Evolutionary conservation across 352 stramenopile genomes (phyloP).

Genomic region (Paralagenidium karlingii): DNA sequence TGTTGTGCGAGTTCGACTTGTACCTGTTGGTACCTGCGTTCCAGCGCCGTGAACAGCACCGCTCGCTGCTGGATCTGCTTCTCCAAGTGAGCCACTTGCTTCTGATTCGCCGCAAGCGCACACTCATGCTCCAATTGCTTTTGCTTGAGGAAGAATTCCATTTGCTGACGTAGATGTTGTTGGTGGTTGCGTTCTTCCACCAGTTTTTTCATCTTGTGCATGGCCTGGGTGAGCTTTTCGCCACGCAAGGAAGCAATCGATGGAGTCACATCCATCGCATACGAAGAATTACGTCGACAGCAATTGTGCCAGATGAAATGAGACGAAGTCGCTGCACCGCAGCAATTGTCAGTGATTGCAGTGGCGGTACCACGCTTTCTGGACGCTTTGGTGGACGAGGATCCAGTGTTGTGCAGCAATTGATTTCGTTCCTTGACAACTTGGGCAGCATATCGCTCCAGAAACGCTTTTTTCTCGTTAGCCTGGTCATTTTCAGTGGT

Average conservation of each 20-base stretch:
- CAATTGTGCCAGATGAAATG: conserved; percentile 76
- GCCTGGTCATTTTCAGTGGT: conserved; percentile 31
- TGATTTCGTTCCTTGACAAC: conserved; percentile 82
- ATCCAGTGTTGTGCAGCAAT: conserved; percentile 39
- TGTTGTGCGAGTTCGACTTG: conserved; percentile 38
- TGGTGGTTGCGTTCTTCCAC: conserved; percentile 57
- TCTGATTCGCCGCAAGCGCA: conserved; percentile 35
- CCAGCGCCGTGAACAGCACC: conserved; percentile 40
- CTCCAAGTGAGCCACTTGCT: conserved; percentile 59
- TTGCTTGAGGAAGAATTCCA: conserved; percentile 58
- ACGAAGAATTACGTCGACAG: conserved; percentile 64
- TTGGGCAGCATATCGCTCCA: conserved; percentile 68
- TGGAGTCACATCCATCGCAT: conserved; percentile 48
- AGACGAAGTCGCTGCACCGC: not conserved
- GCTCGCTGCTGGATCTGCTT: conserved; percentile 60
- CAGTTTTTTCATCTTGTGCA: conserved; percentile 24
- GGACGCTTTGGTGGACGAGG: conserved; percentile 18
- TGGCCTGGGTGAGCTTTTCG: conserved; percentile 53
- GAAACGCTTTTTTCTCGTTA: conserved; percentile 66
- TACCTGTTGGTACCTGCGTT: conserved; percentile 65
- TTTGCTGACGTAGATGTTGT: conserved; percentile 36
- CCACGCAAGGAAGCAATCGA: conserved; percentile 63
- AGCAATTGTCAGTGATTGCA: no score
- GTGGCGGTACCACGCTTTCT: conserved; percentile 1
- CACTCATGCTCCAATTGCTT: conserved; percentile 63